Evolutionary conservation across 202 grass and related monocot species (phyloP), one percentile per base, ranked within the genome.

Genomic region (Carex arenaria): DNA sequence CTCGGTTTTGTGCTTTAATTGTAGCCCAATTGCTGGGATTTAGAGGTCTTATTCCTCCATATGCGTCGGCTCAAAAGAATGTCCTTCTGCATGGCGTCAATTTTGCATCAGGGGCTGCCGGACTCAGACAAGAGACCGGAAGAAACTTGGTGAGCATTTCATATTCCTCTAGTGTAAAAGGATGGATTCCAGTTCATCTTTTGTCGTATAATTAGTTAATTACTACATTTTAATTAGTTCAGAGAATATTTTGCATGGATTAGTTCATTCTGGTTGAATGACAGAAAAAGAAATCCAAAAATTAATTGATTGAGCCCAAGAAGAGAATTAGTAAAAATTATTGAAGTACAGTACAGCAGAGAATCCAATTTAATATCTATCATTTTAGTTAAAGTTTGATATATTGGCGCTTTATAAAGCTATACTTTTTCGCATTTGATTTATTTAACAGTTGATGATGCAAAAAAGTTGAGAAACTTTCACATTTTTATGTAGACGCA

Each of bases 31-130:
- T 87, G 7, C 82, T 98, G 40, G 89, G 95, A 34, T 88, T 98
- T 85, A 84, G 79, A 20, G 75, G 85, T 12, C 73, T 89, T 77
- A 82, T 98, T 86, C 95, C 90, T 23, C 64, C 92, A n/a, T 86
- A 98, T 82, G 87, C 95, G 32, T 32, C 64, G 15, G 90, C 95
- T 7, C 45, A 69, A 3, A 54, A 28, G n/a, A 64, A 82, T 17
- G 76, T 7, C 31, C 66, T 89, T 9, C 49, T 90, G 7, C 84
- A 83, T 7, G 95, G 95, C 1, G 72, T 89, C 72, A 98, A 98
- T 88, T 98, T 87, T 82, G 95, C 95, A 1, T 98, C 95, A 0
- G 95, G 95, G 0, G 95, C 92, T 2, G 88, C 92, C 1, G 95
- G 95, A 62, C 26, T 98, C 64, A 84, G 93, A 72, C 10, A 23